Evolutionary conservation across 2,329 filamentous ascomycete species (phyloP), one percentile per base, ranked within the genome.

Genomic region (Trichophyton verrucosum): DNA sequence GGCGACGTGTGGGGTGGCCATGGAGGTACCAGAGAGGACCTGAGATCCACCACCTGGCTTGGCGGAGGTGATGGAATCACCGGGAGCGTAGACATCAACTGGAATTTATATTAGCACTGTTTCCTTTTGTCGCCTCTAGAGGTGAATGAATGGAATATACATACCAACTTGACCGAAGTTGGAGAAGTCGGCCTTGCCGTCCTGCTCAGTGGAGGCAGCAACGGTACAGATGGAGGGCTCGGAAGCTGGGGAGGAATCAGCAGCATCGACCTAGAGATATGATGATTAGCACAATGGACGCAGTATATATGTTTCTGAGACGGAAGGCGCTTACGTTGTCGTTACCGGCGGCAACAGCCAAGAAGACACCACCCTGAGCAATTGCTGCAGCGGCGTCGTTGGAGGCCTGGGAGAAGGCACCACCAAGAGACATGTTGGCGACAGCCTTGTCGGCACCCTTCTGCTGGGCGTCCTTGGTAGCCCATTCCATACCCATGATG

Each of bases 1-100:
- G 7, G 80, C 77, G 62, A 82, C 78, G 68, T 75, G 75, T 62
- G 74, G 74, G 8, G 70, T 67, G 42, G 71, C 69, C 68, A 72
- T 72, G 13, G 72, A 73, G 53, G 72, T 73, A 58, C 72, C 71
- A n/a, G 69, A 72, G 44, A 72, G 67, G 62, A 65, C 67, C 66
- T 81, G 78, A 65, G 80, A 75, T 60, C 77, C 74, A 49, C 73
- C 76, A 62, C 71, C 71, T 24, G 72, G 75, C n/a, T 77, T 82
- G 4, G 80, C 68, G 36, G 75, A 78, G 8, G 80, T 72, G 61
- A 84, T 77, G 63, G 76, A 64, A 63, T 79, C 74, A 47, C 82
- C 82, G 0, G 82, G 81, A 15, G 80, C 82, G 65, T 80, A 84
- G 67, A 85, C 71, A 67, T 83, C 81, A 51, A 82, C 76, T 63